These are phyloP conservation scores for Cytospora piceae DNA, from an alignment of 2,329 filamentous ascomycete species.

Conservation along the genomic window DNA sequence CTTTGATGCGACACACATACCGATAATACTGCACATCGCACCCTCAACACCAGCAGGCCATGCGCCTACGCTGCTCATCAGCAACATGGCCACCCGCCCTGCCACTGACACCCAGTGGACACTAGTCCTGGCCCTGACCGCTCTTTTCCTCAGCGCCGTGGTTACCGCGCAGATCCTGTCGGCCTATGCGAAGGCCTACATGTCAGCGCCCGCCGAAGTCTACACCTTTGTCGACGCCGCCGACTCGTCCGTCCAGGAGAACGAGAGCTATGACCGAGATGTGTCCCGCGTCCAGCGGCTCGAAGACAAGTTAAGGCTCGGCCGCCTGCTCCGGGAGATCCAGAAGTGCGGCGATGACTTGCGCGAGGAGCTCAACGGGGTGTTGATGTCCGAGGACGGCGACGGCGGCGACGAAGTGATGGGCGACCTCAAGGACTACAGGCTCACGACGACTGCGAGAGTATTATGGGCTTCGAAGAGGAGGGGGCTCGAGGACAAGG, in stretches of 20 bases:
- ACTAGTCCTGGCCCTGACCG: conserved; percentile 61
- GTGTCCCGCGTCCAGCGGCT: conserved; percentile 60
- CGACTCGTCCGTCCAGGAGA: conserved; percentile 66
- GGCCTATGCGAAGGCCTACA: conserved; percentile 59
- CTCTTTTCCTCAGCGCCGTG: conserved; percentile 58
- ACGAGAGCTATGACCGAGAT: conserved; percentile 66
- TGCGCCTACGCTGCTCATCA: conserved; percentile 31
- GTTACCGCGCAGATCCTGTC: conserved; percentile 57
- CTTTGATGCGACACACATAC: conserved; percentile 21
- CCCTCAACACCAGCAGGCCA: conserved; percentile 26
- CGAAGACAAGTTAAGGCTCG: conserved; percentile 65
- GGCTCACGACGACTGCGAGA: conserved; percentile 52
- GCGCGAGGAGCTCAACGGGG: conserved; percentile 60
- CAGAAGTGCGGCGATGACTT: conserved; percentile 63
- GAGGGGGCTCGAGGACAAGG: conserved; percentile 57
- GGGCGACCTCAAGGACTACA: conserved; percentile 34
- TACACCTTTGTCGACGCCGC: conserved; percentile 61
- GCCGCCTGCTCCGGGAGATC: conserved; percentile 62
- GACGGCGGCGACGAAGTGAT: conserved; percentile 33
- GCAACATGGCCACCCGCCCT: conserved; percentile 50
- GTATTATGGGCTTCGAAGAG: conserved; percentile 63
- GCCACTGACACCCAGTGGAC: conserved; percentile 58
- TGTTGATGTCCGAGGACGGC: conserved; percentile 53
- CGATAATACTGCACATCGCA: conserved; percentile 27
- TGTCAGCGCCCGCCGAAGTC: conserved; percentile 61